Evolutionary conservation across 139 green algal genomes (phyloP).

Genomic region (Asterochloris erici): DNA sequence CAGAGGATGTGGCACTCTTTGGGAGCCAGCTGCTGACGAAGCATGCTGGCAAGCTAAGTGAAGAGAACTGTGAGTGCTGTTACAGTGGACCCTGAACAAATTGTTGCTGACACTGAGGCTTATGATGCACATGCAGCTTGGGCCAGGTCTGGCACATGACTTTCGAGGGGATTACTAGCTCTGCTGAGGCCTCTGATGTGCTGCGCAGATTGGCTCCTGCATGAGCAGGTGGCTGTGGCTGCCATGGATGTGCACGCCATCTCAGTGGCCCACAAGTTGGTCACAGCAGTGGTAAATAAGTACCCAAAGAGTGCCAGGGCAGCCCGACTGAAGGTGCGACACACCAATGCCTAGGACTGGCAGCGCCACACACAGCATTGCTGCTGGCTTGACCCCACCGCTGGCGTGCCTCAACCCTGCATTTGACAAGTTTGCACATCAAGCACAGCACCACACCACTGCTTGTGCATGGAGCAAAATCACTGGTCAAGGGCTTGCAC

Average conservation of each 20-base stretch:
- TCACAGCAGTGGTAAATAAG: conserved; percentile 51
- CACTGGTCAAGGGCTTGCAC: too few species aligned
- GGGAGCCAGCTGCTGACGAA: conserved; percentile 51
- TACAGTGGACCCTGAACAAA: neutral
- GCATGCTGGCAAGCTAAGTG: conserved; percentile 23
- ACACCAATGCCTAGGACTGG: neutral
- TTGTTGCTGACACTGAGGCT: neutral
- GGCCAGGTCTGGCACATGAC: too few species aligned
- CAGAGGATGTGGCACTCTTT: conserved; percentile 50
- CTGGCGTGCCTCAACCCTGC: too few species aligned
- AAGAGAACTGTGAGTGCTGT: conserved; percentile 32
- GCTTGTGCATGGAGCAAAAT: too few species aligned
- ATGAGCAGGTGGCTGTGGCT: conserved; percentile 77
- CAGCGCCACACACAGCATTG: too few species aligned
- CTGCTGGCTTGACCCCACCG: too few species aligned
- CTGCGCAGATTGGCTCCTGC: conserved; percentile 73
- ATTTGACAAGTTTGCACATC: too few species aligned
- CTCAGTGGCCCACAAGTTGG: conserved; percentile 46
- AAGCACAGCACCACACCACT: too few species aligned
- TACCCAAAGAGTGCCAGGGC: conserved; percentile 66
- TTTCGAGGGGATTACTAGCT: neutral
- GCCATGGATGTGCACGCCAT: conserved; percentile 56
- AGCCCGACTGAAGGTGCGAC: conserved; percentile 56
- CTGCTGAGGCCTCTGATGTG: neutral
- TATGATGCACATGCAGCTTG: neutral